A percentile compares a stretch with the other conserved stretches of the same genome.
Evolutionary conservation across 1,284 basidiomycete species (phyloP).

Genomic region (Rhodotorula sp.): DNA sequence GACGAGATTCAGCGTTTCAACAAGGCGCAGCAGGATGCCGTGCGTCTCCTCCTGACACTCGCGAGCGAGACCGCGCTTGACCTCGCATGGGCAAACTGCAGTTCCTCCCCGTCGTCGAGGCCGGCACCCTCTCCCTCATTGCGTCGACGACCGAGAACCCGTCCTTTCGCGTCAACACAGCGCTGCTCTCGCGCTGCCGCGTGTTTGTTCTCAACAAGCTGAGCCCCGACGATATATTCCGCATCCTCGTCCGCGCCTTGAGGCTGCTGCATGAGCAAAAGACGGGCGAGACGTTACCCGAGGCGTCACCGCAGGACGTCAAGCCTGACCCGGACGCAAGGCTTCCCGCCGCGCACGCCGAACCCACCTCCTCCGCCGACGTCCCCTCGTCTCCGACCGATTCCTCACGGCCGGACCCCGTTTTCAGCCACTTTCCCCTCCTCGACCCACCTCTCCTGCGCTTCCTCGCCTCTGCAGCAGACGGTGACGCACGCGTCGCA

Average conservation of each 20-base stretch:
- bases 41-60: background rate
- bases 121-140: conserved; percentile 71
- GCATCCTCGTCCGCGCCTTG: conserved; percentile 61
- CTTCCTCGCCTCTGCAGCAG: conserved; percentile 62
- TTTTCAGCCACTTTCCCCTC: background rate
- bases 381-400: conserved; percentile 23
- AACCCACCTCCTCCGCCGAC: background rate
- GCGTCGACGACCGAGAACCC: conserved; percentile 93
- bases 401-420: conserved; percentile 44
- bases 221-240: conserved; percentile 61
- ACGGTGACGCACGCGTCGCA: conserved; percentile 70
- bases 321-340: conserved; percentile 19
- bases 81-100: conserved; percentile 46
- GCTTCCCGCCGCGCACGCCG: background rate
- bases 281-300: background rate
- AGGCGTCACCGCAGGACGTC: conserved; percentile 40
- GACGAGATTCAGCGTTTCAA: conserved; percentile 72
- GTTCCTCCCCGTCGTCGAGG: conserved; percentile 77
- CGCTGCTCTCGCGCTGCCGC: conserved; percentile 54
- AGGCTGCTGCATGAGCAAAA: conserved; percentile 45
- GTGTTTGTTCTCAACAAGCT: conserved; percentile 64
- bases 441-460: conserved; percentile 51
- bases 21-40: conserved; percentile 31
- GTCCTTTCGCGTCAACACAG: conserved; percentile 61
- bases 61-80: too few relatives aligned